A percentile compares a stretch with the other conserved stretches of the same genome.
phyloP scores from a whole-genome alignment of 2,329 filamentous ascomycete genomes.

The Aspergillus brunneoviolaceus region DNA sequence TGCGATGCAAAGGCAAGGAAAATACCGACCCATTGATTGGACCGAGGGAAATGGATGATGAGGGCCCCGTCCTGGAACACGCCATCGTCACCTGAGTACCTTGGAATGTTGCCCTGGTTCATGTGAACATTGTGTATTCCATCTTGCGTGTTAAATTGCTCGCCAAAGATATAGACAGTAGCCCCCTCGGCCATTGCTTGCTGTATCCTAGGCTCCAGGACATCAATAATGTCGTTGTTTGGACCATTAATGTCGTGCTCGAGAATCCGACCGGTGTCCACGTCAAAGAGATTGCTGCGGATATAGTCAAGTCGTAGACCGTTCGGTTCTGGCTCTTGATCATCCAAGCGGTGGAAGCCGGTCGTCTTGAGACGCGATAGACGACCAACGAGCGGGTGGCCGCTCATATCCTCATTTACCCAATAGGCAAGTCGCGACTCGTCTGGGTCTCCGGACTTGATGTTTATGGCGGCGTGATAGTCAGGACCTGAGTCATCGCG shows the following conservation, averaged over 20 bases:
- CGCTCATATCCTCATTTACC: constrained; percentile 10
- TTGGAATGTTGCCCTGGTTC: constrained; percentile 19
- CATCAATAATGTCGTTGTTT: constrained; percentile 36
- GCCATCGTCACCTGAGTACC: constrained; percentile 12
- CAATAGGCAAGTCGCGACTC: constrained; percentile 21
- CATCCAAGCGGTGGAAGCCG: constrained; percentile 13
- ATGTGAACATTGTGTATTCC: constrained; percentile 22
- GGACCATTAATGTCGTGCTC: constrained; percentile 19
- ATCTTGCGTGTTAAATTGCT: constrained; percentile 4
- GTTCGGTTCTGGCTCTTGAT: neutral
- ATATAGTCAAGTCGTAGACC: constrained; percentile 14
- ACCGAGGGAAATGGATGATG: constrained; percentile 8
- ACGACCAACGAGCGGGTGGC: constrained; percentile 11
- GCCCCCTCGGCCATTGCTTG: constrained; percentile 10
- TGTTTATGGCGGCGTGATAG: constrained; percentile 21
- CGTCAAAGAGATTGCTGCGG: constrained; percentile 15
- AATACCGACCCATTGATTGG: constrained; percentile 15
- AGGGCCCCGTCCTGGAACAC: constrained; percentile 19
- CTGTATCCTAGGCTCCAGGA: constrained; percentile 15
- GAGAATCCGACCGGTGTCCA: constrained; percentile 17
- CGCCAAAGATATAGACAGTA: constrained; percentile 17
- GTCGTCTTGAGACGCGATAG: constrained; percentile 3
- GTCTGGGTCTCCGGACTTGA: constrained; percentile 14
- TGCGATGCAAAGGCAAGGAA: constrained; percentile 22
- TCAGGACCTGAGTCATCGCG: no score